Percentiles rank a stretch among this genome's conserved stretches.
phyloP scores from a whole-genome alignment of 2,329 filamentous ascomycete genomes.

The Didymella lethalis region DNA sequence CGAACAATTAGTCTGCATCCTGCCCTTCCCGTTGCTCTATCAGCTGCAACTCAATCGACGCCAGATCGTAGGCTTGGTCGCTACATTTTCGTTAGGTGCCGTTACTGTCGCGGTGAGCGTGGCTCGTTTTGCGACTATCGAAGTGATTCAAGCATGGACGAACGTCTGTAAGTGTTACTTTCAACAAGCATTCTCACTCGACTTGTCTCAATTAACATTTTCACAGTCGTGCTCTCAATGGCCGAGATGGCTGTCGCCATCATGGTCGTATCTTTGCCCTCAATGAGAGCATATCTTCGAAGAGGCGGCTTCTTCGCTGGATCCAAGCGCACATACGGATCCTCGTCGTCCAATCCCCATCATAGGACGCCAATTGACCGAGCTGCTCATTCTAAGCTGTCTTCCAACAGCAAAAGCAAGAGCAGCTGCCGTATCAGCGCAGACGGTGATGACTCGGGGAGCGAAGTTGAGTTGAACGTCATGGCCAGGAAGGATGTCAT shows the following conservation, averaged over 20 bases:
- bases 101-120: slow-evolving; percentile 37
- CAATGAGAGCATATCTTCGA: slow-evolving; percentile 35
- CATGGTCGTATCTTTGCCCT: slow-evolving; percentile 37
- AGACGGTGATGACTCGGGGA: slow-evolving; percentile 31
- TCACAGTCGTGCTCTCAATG: slow-evolving; percentile 35
- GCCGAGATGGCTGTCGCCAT: slow-evolving; percentile 39
- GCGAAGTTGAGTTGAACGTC: slow-evolving; percentile 34
- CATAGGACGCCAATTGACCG: slow-evolving; percentile 19
- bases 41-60: slow-evolving; percentile 29
- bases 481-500: slow-evolving; percentile 33
- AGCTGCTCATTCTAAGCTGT: slow-evolving; percentile 21
- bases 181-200: neutral
- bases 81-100: slow-evolving; percentile 34
- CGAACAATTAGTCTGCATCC: slow-evolving; percentile 24
- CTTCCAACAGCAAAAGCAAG: slow-evolving; percentile 19
- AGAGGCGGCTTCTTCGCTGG: slow-evolving; percentile 29
- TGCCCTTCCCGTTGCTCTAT: slow-evolving; percentile 37
- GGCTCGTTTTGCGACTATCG: slow-evolving; percentile 32
- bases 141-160: slow-evolving; percentile 33
- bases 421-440: slow-evolving; percentile 12
- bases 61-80: slow-evolving; percentile 34
- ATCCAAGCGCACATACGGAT: slow-evolving; percentile 26
- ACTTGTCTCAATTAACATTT: slow-evolving; percentile 2
- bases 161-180: slow-evolving; percentile 34
- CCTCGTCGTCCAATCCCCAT: slow-evolving; percentile 22